Conservation (phyloP, 75 land plant species). For the Isoetes taiwanensis region DNA sequence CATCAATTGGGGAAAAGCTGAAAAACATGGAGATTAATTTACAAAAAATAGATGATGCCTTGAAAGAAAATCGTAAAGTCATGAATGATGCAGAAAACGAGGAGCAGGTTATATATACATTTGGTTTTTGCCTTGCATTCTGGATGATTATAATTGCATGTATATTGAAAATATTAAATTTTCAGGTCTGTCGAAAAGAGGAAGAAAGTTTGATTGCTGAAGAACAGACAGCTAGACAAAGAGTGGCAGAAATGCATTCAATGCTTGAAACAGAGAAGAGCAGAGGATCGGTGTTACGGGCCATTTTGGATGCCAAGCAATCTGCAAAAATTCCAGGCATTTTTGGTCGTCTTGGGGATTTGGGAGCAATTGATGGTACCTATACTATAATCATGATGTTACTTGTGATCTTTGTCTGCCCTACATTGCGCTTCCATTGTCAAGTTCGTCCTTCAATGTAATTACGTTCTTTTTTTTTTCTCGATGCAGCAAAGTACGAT, state of each 20-base stretch:
- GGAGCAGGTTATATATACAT: constrained; percentile 36
- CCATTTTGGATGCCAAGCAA: constrained; percentile 72
- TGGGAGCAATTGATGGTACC: constrained; percentile 95
- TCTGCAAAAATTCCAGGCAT: constrained; percentile 72
- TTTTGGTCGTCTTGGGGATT: constrained; percentile 84
- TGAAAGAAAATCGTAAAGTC: constrained; percentile 30
- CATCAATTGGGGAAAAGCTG: constrained; percentile 24
- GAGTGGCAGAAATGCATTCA: constrained; percentile 55
- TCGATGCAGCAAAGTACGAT: constrained; percentile 82
- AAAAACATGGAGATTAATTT: constrained; percentile 27
- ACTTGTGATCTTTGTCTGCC: neutral
- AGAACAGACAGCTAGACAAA: constrained; percentile 80
- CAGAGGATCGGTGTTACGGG: constrained; percentile 77
- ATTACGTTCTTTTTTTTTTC: neutral
- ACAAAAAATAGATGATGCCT: constrained; percentile 13
- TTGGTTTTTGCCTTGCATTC: neutral
- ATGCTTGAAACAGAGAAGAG: constrained; percentile 72
- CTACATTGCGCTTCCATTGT: neutral
- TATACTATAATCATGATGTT: neutral
- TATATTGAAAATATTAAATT: neutral
- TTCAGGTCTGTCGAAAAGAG: constrained; percentile 40
- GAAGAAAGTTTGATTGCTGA: constrained; percentile 47
- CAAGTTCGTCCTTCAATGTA: neutral
- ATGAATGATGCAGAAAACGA: constrained; percentile 41
- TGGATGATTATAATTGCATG: neutral